Evolutionary conservation across 2,329 filamentous ascomycete species (phyloP), one percentile per base, ranked within the genome.

Genomic region (Dactylellina parvicollis): DNA sequence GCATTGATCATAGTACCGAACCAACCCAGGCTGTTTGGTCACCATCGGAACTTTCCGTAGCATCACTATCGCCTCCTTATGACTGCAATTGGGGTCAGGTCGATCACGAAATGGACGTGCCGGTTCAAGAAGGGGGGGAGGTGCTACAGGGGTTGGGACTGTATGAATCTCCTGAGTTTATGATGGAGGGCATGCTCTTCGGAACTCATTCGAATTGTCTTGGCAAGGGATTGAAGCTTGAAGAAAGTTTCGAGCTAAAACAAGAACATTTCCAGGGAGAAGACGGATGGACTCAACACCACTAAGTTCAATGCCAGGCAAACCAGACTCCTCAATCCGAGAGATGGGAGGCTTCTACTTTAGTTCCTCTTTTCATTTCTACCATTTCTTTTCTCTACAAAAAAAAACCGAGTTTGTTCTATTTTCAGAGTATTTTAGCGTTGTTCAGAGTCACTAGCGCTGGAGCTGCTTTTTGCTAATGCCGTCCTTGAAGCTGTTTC

Each of bases 141-240:
- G 18, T 66, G 32, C 22, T 73, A 16, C 69, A 66, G 10, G 69
- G 60, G 8, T 40, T 73, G 7, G 69, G 69, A 10, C 30, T 73
- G 7, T 73, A 73, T 38, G 69, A 73, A 9, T 73, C 54, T 26
- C 69, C 69, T 2, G 69, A 73, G 22, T 54, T 73, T 26, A 36
- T 38, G 16, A 30, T 28, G 12, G 47, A 57, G 1, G 12, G 42
- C 28, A 42, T 4, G 1, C 4, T 16, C 5, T 14, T n/a, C 9
- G 34, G 20, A 14, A 24, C 16, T 12, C 18, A 34, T 9, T 5
- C 34, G 8, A 28, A 36, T 12, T 20, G 14, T 22, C 16, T 24
- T 16, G 34, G 69, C 28, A 59, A 40, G 42, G 69, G 69, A 8
- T 26, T 73, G 20, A 73, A 73, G 26, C 69, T 73, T 18, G 69